Evolutionary conservation across 2,329 filamentous ascomycete genomes (phyloP).

Genomic region (Domatiomyces catenatus): DNA sequence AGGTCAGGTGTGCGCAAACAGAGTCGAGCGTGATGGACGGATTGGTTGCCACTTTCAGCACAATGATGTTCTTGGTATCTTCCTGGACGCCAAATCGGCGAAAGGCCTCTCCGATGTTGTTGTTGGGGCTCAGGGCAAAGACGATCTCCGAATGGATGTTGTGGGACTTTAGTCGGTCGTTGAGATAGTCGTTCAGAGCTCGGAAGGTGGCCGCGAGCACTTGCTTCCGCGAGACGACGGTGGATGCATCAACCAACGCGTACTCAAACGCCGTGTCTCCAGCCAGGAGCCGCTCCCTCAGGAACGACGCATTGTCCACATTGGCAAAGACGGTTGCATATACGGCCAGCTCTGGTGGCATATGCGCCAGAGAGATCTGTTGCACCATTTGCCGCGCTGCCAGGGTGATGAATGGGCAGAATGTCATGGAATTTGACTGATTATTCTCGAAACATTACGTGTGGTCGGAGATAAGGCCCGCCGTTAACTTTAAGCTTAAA

Average conservation of each 20-base stretch:
- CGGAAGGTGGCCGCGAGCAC: conserved; percentile 61
- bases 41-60: conserved; percentile 58
- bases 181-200: conserved; percentile 52
- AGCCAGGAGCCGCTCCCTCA: conserved; percentile 70
- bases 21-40: conserved; percentile 32
- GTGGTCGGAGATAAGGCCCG: too few relatives aligned
- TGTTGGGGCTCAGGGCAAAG: conserved; percentile 61
- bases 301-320: conserved; percentile 59
- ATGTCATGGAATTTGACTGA: neutral
- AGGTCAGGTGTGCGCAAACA: conserved; percentile 44
- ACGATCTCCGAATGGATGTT: conserved; percentile 87
- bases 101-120: conserved; percentile 87
- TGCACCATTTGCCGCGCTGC: conserved; percentile 34
- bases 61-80: conserved; percentile 55
- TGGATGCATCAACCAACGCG: conserved; percentile 74
- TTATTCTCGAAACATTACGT: neutral
- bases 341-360: conserved; percentile 51
- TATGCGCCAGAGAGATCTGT: conserved; percentile 57
- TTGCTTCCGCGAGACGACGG: conserved; percentile 57
- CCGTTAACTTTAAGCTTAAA: too few relatives aligned
- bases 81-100: conserved; percentile 69
- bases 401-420: neutral
- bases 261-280: conserved; percentile 82
- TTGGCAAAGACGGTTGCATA: conserved; percentile 61
- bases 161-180: conserved; percentile 53